phyloP scores from a whole-genome alignment of 177 flowering plant species.

The Vitis hybrid region DNA sequence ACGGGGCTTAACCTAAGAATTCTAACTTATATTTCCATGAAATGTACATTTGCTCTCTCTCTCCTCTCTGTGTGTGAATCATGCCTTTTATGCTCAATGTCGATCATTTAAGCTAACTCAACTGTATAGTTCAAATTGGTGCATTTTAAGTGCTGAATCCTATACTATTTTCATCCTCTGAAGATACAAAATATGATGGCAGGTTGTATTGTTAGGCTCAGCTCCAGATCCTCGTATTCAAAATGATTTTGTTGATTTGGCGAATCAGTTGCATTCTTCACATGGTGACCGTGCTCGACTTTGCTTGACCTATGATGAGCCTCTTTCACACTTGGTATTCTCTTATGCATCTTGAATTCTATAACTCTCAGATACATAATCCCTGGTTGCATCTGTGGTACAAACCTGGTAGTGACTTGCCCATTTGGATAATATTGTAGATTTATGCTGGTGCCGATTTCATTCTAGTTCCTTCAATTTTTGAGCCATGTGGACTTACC shows the following conservation, averaged over 20 bases:
- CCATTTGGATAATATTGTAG: slow-evolving; percentile 28
- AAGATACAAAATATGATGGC: slow-evolving; percentile 19
- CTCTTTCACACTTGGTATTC: slow-evolving; percentile 96
- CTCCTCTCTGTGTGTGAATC: background rate
- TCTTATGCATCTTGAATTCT: background rate
- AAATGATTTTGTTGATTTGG: slow-evolving; percentile 83
- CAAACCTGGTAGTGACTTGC: background rate
- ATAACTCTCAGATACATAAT: background rate
- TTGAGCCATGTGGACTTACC: slow-evolving; percentile 98
- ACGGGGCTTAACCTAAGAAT: too few species aligned
- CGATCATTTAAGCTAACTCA: background rate
- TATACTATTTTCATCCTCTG: background rate
- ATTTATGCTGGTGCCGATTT: slow-evolving; percentile 96
- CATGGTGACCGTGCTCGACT: slow-evolving; percentile 81
- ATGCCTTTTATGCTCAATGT: background rate
- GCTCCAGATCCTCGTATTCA: slow-evolving; percentile 99
- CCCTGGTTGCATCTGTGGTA: background rate
- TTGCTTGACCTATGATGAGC: slow-evolving; percentile 91
- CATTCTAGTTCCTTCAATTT: slow-evolving; percentile 90
- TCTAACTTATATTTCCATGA: background rate
- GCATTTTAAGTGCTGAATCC: background rate
- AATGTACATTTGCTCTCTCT: background rate
- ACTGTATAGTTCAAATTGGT: background rate
- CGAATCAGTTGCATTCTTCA: slow-evolving; percentile 76
- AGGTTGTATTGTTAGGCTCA: slow-evolving; percentile 97